Evolutionary conservation across 2,329 filamentous ascomycete genomes (phyloP).

Genomic region (Ophiocordyceps camponoti-rufipedis): DNA sequence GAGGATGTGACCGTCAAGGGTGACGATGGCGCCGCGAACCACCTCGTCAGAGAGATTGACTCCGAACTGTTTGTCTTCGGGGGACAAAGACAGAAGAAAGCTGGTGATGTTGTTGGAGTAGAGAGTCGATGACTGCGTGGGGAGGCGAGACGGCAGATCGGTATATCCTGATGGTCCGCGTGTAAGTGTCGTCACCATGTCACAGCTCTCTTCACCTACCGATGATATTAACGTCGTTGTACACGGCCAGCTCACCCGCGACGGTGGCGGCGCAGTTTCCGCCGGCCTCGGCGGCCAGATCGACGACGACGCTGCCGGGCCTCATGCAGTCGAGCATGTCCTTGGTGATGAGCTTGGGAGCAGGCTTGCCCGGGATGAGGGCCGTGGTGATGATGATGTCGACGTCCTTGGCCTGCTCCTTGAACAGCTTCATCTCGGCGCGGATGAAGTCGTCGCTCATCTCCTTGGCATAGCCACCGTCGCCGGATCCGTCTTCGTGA

Average conservation of each 20-base stretch:
- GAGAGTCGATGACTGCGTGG: constrained; percentile 74
- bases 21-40: constrained; percentile 69
- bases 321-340: constrained; percentile 72
- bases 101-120: constrained; percentile 94
- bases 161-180: constrained; percentile 45
- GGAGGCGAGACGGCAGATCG: constrained; percentile 69
- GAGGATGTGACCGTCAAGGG: constrained; percentile 56
- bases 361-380: constrained; percentile 70
- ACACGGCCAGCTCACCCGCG: constrained; percentile 48
- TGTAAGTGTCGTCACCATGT: neutral
- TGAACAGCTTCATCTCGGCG: constrained; percentile 83
- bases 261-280: constrained; percentile 76
- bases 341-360: constrained; percentile 70
- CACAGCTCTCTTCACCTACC: constrained; percentile 30
- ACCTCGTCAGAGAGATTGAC: constrained; percentile 73
- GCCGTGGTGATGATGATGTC: constrained; percentile 89
- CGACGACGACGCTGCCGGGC: constrained; percentile 74
- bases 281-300: constrained; percentile 73
- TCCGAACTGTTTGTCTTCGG: constrained; percentile 61
- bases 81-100: constrained; percentile 64
- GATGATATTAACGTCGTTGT: constrained; percentile 70
- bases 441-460: constrained; percentile 92
- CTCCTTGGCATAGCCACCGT: constrained; percentile 78
- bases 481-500: constrained; percentile 66
- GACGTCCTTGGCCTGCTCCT: constrained; percentile 70